Evolutionary conservation across 2,329 filamentous ascomycete species (phyloP), one percentile per base, ranked within the genome.

Genomic region (Pyrenochaeta sp.): DNA sequence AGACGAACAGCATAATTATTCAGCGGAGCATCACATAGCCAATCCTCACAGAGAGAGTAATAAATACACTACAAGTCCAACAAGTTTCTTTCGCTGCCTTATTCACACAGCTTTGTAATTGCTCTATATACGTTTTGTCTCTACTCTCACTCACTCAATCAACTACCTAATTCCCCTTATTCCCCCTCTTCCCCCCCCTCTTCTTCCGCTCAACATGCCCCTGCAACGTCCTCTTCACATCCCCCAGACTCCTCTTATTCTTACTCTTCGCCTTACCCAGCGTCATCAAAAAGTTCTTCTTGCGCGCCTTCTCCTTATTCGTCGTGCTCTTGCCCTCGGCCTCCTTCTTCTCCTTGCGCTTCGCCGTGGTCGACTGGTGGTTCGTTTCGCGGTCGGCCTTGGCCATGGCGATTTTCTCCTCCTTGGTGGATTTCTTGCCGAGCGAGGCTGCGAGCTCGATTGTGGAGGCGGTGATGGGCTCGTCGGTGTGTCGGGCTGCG

Each of bases 251-350:
- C 65, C 92, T 83, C 86, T 96, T 96, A 66, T 94, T 88, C 81
- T 97, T 99, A 58, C 82, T 83, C 80, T 94, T 95, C 8, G 94
- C 94, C 79, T 99, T 97, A 46, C 93, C 90, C 48, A 99, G 75
- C 26, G 93, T 97, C 94, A 99, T 99, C 63, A 99, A 71, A 75
- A 99, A 96, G 73, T 99, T 99, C 88, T 99, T 99, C 81, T 90
- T 90, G 59, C 93, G 81, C 28, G 89, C 85, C 83, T 99, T 99
- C 79, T 99, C 94, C 77, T 89, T 89, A 75, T 99, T 99, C 56
- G 93, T 97, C 24, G 90, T 92, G 69, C 89, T 96, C 85, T 97
- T 97, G 64, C 94, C 94, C 74, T 91, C 84, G 2, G 85, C 81
- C 62, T 87, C 84, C 82, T 96, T 96, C 80, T 92, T 90, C 69